A percentile compares a stretch with the other conserved stretches of the same genome.
phyloP scores from a whole-genome alignment of 108 stramenopile genomes.

The Stephanodiscus triporus region DNA sequence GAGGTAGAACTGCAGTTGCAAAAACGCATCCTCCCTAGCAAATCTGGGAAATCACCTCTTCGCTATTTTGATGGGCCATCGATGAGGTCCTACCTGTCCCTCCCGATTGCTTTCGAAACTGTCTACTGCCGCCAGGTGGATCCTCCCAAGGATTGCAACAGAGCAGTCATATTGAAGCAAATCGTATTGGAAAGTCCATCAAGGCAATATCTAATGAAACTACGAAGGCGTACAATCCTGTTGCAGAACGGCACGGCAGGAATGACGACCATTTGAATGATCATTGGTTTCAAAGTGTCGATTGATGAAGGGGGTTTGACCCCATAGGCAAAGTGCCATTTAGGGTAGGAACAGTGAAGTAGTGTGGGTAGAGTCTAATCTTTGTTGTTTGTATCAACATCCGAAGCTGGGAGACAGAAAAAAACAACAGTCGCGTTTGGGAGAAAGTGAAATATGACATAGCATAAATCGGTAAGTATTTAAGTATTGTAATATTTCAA shows the following conservation, averaged over 20 bases:
- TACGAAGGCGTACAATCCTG: constrained; percentile 8
- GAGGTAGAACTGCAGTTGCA: constrained; percentile 61
- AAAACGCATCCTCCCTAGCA: constrained; percentile 50
- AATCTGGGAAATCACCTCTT: constrained; percentile 50
- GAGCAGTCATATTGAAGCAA: background rate
- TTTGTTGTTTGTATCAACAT: too few relatives aligned
- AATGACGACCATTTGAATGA: background rate
- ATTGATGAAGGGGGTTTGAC: too few relatives aligned
- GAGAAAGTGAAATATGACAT: too few relatives aligned
- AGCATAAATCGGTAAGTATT: too few relatives aligned
- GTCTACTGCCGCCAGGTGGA: constrained; percentile 50
- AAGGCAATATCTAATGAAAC: background rate
- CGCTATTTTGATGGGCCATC: constrained; percentile 76
- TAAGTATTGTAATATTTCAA: too few relatives aligned
- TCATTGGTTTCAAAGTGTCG: background rate
- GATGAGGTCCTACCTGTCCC: constrained; percentile 64
- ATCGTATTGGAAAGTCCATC: too few relatives aligned
- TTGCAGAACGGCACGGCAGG: constrained; percentile 6
- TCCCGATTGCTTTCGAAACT: constrained; percentile 55
- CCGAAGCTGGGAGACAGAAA: too few relatives aligned
- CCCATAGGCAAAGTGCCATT: too few relatives aligned
- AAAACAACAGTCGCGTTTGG: too few relatives aligned
- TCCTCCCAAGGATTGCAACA: constrained; percentile 1
- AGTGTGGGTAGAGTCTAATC: too few relatives aligned
- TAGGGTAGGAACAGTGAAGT: too few relatives aligned